Evolutionary conservation across 371 early-diverging fungal species (phyloP), one percentile per base, ranked within the genome.

Genomic region (Haplosporangium sp.): DNA sequence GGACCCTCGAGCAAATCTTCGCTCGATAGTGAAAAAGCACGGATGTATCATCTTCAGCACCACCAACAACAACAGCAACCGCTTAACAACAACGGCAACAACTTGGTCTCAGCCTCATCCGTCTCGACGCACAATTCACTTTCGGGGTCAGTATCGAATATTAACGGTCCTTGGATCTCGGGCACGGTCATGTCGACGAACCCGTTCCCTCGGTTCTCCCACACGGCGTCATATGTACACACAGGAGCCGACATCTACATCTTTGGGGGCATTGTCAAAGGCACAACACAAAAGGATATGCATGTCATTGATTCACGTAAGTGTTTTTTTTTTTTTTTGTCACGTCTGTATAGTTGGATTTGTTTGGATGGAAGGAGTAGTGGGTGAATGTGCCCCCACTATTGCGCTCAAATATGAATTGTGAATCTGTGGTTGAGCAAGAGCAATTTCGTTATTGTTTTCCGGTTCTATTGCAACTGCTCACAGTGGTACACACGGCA

Each of bases 271-370:
- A 59, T 84, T 57, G 83, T 84, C 54, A 80, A 73, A 53, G 74
- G 82, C 1, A 72, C 80, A 0, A 80, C 72, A 4, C 87, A 86
- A 53, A 84, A 85, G 58, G 90, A 91, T 18, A 57, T 90, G 46
- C 86, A 87, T 67, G 74, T 83, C 40, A 83, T 91, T 71, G 90
- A 91, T 66, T 82, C 87, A 42, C 83, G 92, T 90, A 87, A 67
- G 83, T 64, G 20, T 45, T 41, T 60, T 20, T 55, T 52, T 37
- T 46, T 13, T 37, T 6, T 42, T 23, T 38, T 37, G 47, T 18
- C 55, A 18, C 14, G 12, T 55, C 14, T 42, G 13, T 55, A 4
- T 13, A n/a, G n/a, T n/a, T n/a, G n/a, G n/a, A n/a, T n/a, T n/a
- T n/a, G n/a, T n/a, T n/a, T n/a, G n/a, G n/a, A n/a, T n/a, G n/a